Evolutionary conservation across 2,329 filamentous ascomycete genomes (phyloP), one percentile per base, ranked within the genome.

Genomic region (Claviceps citrina): DNA sequence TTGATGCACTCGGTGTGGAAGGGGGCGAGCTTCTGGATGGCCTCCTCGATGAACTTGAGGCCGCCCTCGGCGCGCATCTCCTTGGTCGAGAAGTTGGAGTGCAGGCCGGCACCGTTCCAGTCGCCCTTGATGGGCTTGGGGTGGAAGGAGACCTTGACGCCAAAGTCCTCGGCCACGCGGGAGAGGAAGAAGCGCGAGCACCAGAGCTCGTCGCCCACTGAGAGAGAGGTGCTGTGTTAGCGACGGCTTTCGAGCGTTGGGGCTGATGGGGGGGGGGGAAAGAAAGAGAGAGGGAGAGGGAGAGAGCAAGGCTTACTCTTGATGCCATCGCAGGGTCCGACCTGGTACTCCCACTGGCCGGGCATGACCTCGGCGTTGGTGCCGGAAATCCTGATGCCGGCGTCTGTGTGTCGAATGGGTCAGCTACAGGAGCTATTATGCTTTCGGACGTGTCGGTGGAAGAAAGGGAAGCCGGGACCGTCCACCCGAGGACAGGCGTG

Each of bases 341-440:
- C 84, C 62, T 95, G 89, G 78, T 84, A 95, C 64, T 96, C 89
- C 89, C 89, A 96, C 66, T 95, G 89, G 45, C 83, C 86, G 48
- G 86, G 83, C 41, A 47, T 46, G 57, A 98, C 91, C 74, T 98
- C 91, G 50, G 91, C 91, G 65, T 98, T 98, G 69, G 91, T 96
- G 57, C 91, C 91, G 20, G 87, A 94, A 65, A 98, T 96, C 63
- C 87, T 79, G 66, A 98, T 73, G 44, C 82, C 81, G 45, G 89
- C 77, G 62, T 85, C 58, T 57, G 5, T 6, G 1, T 15, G 13
- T n/a, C 10, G 12, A 7, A 7, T 28, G 15, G 19, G 35, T 22
- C 9, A 28, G 33, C 33, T n/a, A n/a, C n/a, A n/a, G n/a, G n/a
- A n/a, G n/a, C n/a, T n/a, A n/a, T n/a, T n/a, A n/a, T n/a, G n/a